Conservation (phyloP, 805 yeast genomes). For the Yamadazyma ubonensis region DNA sequence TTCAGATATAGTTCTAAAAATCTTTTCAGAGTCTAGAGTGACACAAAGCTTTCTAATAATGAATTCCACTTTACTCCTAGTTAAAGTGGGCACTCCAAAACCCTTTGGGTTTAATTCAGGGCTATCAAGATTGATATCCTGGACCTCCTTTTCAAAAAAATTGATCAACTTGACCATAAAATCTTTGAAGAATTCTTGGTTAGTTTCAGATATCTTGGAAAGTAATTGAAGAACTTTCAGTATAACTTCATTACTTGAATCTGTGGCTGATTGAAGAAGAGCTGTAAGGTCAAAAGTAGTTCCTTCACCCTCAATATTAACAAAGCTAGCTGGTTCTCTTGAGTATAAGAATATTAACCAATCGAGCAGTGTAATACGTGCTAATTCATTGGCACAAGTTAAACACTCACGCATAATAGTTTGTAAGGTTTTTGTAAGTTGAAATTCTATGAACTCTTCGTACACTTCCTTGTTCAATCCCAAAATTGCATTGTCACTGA, state of each 20-base stretch:
- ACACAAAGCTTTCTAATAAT: constrained; percentile 82
- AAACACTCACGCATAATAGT: constrained; percentile 64
- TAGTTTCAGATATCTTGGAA: constrained; percentile 71
- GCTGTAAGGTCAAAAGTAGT: constrained; percentile 60
- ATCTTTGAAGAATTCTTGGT: constrained; percentile 71
- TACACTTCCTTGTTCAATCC: constrained; percentile 41
- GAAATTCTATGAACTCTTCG: constrained; percentile 41
- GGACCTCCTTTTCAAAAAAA: constrained; percentile 63
- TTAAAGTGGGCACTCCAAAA: constrained; percentile 10
- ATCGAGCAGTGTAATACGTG: constrained; percentile 80
- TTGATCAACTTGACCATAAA: constrained; percentile 71
- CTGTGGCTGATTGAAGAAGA: constrained; percentile 66
- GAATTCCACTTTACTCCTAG: constrained; percentile 57
- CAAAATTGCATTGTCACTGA: constrained; percentile 31
- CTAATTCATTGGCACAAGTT: constrained; percentile 57
- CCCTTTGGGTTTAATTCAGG: constrained; percentile 4
- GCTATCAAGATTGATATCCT: constrained; percentile 13
- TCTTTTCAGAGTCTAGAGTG: constrained; percentile 76
- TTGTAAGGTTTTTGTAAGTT: constrained; percentile 55
- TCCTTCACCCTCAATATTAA: constrained; percentile 18
- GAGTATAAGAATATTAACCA: constrained; percentile 78
- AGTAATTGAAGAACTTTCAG: constrained; percentile 68
- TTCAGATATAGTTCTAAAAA: constrained; percentile 75
- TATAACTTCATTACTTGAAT: constrained; percentile 74
- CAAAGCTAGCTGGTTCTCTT: constrained; percentile 17